Evolutionary conservation across 176 grass and related monocot genomes (phyloP), one percentile per base, ranked within the genome.

Genomic region (Carex parvula): DNA sequence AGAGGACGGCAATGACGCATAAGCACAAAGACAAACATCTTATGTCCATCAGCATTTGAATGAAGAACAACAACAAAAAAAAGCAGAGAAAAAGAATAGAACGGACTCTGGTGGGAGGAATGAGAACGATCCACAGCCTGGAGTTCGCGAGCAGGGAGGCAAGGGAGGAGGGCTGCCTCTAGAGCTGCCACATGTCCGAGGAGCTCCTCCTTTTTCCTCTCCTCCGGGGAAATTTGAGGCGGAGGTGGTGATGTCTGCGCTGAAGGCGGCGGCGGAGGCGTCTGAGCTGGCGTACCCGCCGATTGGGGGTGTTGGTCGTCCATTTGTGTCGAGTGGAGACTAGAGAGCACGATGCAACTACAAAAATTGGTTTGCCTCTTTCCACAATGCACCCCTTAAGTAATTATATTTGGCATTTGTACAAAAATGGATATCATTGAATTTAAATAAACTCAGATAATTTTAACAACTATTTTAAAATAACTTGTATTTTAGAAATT

Each of bases 41-140:
- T 39, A 6, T 39, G 4, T 39, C 5, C 37, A 39, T 39, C 4
- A 39, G 37, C 37, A 39, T 39, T 39, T 29, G 1, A 7, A 74
- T 54, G 20, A 84, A 14, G 5, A 60, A 77, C 44, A 63, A 48
- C 32, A 63, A 15, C 2, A 41, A 44, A 9, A 44, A n/a, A 67
- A 13, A 39, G 37, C 6, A 14, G 18, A 55, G 37, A 2, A n/a
- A 39, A 12, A 14, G 21, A 55, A 39, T 1, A 18, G 60, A 9
- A 22, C 90, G 37, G 62, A 99, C 96, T 99, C 88, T 95, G 96
- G 77, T 95, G 96, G 39, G 96, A 93, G 71, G 91, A 99, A 61
- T 94, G 96, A 70, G 96, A 99, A 53, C 93, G 92, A 90, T 99
- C 96, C 54, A 99, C 96, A 79, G 96, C 96, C 85, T 99, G 96